phyloP scores from a whole-genome alignment of 2,329 filamentous ascomycete genomes.

The Neocucurbitaria cava region DNA sequence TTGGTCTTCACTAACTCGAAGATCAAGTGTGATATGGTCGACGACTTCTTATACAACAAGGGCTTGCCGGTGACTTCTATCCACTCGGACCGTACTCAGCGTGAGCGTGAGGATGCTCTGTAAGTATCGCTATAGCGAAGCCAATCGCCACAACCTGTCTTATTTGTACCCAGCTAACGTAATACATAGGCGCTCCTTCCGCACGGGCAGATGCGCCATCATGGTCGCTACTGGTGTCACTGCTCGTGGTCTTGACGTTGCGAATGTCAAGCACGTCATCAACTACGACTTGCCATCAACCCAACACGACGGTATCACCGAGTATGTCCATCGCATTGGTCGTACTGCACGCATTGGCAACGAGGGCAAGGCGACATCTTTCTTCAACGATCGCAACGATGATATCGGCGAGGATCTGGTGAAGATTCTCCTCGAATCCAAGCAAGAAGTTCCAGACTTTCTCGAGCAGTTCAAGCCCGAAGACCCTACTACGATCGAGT shows the following conservation, averaged over 20 bases:
- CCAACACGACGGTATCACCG: slow-evolving; percentile 84
- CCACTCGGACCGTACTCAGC: slow-evolving; percentile 84
- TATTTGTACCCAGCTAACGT: slow-evolving; percentile 5
- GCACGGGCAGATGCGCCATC: slow-evolving; percentile 75
- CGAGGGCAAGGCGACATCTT: slow-evolving; percentile 82
- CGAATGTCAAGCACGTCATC: slow-evolving; percentile 87
- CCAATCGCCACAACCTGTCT: background rate
- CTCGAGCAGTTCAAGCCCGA: slow-evolving; percentile 70
- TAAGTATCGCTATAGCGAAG: slow-evolving; percentile 48
- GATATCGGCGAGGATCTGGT: slow-evolving; percentile 76
- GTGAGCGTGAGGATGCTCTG: slow-evolving; percentile 91
- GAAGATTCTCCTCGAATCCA: slow-evolving; percentile 80
- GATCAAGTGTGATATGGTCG: slow-evolving; percentile 77
- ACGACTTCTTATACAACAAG: slow-evolving; percentile 85
- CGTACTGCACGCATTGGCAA: slow-evolving; percentile 95
- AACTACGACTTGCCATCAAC: slow-evolving; percentile 86
- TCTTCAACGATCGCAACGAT: slow-evolving; percentile 82
- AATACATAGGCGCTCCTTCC: slow-evolving; percentile 72
- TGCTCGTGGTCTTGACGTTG: slow-evolving; percentile 87
- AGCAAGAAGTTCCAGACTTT: slow-evolving; percentile 83
- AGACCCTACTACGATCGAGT: slow-evolving; percentile 57
- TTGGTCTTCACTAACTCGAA: slow-evolving; percentile 91
- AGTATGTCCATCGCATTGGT: slow-evolving; percentile 94
- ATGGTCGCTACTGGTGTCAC: slow-evolving; percentile 86
- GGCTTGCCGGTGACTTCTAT: slow-evolving; percentile 85